Evolutionary conservation across 2,329 filamentous ascomycete species (phyloP).

Genomic region (Cytospora chrysosperma): DNA sequence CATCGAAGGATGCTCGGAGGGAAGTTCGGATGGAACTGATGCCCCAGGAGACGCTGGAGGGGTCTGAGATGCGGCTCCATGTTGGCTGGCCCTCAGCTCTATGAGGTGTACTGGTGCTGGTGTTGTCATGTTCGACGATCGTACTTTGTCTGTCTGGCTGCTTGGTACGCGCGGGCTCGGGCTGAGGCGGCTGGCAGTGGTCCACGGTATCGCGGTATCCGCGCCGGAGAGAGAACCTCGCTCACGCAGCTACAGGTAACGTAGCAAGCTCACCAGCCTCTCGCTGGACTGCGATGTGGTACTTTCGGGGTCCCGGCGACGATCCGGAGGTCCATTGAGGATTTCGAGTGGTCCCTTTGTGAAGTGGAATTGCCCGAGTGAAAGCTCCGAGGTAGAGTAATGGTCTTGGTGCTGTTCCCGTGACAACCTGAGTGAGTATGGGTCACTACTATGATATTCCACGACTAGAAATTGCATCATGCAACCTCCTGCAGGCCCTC

Average conservation of each 20-base stretch:
- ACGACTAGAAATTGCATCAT: not conserved
- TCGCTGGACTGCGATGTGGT: slow-evolving; percentile 7
- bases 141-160: slow-evolving; percentile 4
- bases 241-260: not conserved
- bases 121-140: slow-evolving; percentile 9
- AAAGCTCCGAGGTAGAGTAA: not conserved
- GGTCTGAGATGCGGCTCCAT: not conserved
- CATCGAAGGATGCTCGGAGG: not conserved
- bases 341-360: not conserved
- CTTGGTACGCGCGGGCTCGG: not conserved
- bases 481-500: not conserved
- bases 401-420: not conserved
- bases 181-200: slow-evolving; percentile 1
- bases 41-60: slow-evolving; percentile 4
- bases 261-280: slow-evolving; percentile 1
- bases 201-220: not conserved
- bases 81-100: not conserved
- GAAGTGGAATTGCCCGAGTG: not conserved
- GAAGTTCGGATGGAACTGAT: not conserved
- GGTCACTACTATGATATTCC: not conserved
- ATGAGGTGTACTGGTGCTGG: not conserved
- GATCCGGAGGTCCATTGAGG: slow-evolving; percentile 2
- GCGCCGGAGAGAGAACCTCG: not conserved
- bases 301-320: slow-evolving; percentile 11
- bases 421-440: not conserved